Conservation (phyloP, 2,329 filamentous ascomycete species). For the Colletotrichum graminicola region DNA sequence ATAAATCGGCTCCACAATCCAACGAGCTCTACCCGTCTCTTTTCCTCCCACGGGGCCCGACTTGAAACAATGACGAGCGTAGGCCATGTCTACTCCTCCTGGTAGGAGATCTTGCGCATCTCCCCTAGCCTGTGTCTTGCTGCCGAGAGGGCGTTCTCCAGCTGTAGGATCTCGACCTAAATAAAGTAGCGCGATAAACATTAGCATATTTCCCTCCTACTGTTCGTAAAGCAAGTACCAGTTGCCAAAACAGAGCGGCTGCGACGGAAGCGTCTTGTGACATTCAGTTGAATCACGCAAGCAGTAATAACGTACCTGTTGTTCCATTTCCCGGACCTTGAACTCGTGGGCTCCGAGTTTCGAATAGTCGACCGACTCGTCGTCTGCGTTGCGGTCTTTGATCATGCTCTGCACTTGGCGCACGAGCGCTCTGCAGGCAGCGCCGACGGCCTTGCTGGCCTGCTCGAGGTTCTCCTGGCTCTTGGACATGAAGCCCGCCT, state of each 20-base stretch:
- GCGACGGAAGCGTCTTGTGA: background rate
- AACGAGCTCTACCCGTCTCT: background rate
- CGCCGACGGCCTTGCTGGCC: constrained; percentile 92
- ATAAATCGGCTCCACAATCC: background rate
- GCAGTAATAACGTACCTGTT: constrained; percentile 76
- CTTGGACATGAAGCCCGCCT: constrained; percentile 98
- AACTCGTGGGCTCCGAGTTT: constrained; percentile 95
- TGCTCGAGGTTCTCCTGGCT: constrained; percentile 92
- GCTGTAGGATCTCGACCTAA: constrained; percentile 95
- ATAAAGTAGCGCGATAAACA: background rate
- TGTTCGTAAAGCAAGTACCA: background rate
- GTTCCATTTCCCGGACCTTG: constrained; percentile 99
- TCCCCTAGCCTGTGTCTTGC: constrained; percentile 89
- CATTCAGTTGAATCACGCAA: constrained; percentile 49
- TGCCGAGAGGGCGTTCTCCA: constrained; percentile 86
- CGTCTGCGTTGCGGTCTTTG: constrained; percentile 83
- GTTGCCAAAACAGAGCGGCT: background rate
- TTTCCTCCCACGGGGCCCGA: background rate
- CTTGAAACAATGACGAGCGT: background rate
- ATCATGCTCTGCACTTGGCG: constrained; percentile 96
- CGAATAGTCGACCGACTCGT: constrained; percentile 86
- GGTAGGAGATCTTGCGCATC: constrained; percentile 98
- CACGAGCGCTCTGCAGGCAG: constrained; percentile 87
- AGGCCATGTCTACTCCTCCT: constrained; percentile 70
- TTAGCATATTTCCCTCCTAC: constrained; percentile 14